Base-by-base conservation (phyloP, 345 rosid species). In the Citrus glauca region DNA sequence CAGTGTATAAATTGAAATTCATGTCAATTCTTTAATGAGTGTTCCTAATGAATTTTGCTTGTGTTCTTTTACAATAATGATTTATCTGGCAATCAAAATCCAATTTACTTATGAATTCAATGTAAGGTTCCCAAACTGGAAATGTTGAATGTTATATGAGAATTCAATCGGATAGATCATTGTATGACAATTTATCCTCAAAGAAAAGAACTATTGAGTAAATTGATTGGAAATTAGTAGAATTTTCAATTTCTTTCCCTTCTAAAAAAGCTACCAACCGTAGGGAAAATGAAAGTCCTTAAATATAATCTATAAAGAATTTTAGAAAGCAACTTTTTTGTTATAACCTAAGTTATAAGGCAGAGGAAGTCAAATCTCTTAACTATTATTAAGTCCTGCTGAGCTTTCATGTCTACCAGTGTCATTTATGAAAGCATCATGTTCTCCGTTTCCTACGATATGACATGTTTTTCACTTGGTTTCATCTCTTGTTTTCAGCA, bases 401-500 rank as follows among this genome's bases (percentile, higher is more conserved):
- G 50, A 55, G 48, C 56, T 17, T 72, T 72, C 56, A 17, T 24
- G 68, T 24, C 69, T 6, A n/a, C 33, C 4, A 59, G 30, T 55
- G 8, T 30, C 35, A 33, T 74, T 71, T 62, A n/a, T 28, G 45
- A 62, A 20, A 13, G 28, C 28, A 17, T 14, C 59, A 19, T 73
- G 27, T 25, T 62, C 24, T 74, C 37, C 16, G 53, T 55, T 27
- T 5, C 30, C 30, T 25, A 10, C 0, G n/a, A 37, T 37, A 28
- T 33, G 25, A 22, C 65, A 25, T 32, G n/a, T n/a, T 27, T 30
- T 48, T 32, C 62, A 77, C 20, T 65, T 27, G 53, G 80, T 53
- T 60, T 66, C 14, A 27, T 78, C 64, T 75, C 35, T 74, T n/a
- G 9, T 42, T 59, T 83, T 70, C 89, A 91, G 94, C 24, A 33